Evolutionary conservation across 2,329 filamentous ascomycete species (phyloP), one percentile per base, ranked within the genome.

Genomic region (Cytospora leucostoma): DNA sequence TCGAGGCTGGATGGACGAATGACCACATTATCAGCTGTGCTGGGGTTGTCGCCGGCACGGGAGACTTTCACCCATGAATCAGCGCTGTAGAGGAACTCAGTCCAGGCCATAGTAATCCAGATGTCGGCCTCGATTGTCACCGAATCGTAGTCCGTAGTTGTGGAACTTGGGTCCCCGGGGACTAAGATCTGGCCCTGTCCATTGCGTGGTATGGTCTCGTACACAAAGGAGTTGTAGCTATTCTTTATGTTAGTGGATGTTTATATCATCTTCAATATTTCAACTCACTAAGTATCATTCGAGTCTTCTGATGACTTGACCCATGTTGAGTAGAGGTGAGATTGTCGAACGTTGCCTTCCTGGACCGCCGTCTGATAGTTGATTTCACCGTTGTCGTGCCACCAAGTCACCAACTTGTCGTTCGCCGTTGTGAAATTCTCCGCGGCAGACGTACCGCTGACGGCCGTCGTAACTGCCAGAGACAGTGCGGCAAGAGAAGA

Each of bases 151-250:
- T 64, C 67, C 4, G 62, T 68, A 35, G 59, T 67, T 11, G 52
- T 47, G 19, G 61, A 68, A 17, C 56, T 67, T 4, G 71, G 69
- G 21, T 70, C 67, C 3, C 65, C 64, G 4, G 70, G 70, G 19
- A 59, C 53, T 52, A 64, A 67, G 44, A 74, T 73, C 17, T 72
- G 69, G 12, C 70, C 72, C 53, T 73, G 73, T n/a, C 74, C 74
- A 64, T 74, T 76, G 15, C 74, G 66, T 0, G 74, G 74, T 37
- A 76, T 75, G 37, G 69, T 64, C 65, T 76, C 73, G 60, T 76
- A 75, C 11, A 74, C 74, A 56, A 76, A 76, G 2, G 74, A 75
- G 11, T 65, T 34, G 27, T 56, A 65, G 19, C 63, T 62, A 27
- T 19, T 35, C 17, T 33, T 27, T 8, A 27, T 38, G 19, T 61